A percentile compares a stretch with the other conserved stretches of the same genome.
These are phyloP conservation scores for Sporothrix brasiliensis DNA, from an alignment of 2,329 filamentous ascomycete species.

Conservation along the genomic window DNA sequence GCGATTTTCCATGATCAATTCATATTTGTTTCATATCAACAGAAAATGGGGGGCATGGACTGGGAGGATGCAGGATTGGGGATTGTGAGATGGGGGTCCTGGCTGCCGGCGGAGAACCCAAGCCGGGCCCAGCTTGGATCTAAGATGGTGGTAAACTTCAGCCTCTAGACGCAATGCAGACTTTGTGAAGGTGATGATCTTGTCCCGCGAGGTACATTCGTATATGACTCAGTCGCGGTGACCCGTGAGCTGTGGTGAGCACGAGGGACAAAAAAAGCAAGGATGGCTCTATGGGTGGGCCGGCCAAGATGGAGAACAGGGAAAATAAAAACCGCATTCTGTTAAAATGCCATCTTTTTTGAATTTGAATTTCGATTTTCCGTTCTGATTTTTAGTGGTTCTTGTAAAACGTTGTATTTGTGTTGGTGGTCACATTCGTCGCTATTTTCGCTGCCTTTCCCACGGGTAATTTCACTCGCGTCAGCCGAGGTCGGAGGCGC, in stretches of 20 bases:
- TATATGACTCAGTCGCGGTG: conserved; percentile 25
- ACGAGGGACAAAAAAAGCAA: not conserved
- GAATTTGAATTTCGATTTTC: conserved; percentile 4
- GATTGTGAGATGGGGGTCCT: not conserved
- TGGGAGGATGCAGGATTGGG: not conserved
- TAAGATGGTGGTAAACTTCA: not conserved
- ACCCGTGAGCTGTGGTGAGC: conserved; percentile 3
- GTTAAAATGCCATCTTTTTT: conserved; percentile 24
- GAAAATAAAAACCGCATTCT: conserved; percentile 25
- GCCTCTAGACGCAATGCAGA: not conserved
- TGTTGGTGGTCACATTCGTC: not conserved
- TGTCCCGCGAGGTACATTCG: conserved; percentile 1
- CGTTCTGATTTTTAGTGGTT: too few species aligned
- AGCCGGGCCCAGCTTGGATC: not conserved
- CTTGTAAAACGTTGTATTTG: not conserved
- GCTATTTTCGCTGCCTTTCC: conserved; percentile 16
- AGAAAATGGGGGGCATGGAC: not conserved
- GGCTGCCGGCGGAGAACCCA: not conserved
- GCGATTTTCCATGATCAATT: conserved; percentile 17
- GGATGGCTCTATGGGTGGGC: conserved; percentile 7
- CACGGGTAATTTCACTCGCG: conserved; percentile 26
- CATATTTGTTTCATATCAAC: conserved; percentile 24
- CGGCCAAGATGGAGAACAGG: not conserved
- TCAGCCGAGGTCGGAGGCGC: conserved; percentile 28
- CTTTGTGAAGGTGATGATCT: not conserved